Evolutionary conservation across 2,329 filamentous ascomycete genomes (phyloP).

Genomic region (Cordyceps javanica): DNA sequence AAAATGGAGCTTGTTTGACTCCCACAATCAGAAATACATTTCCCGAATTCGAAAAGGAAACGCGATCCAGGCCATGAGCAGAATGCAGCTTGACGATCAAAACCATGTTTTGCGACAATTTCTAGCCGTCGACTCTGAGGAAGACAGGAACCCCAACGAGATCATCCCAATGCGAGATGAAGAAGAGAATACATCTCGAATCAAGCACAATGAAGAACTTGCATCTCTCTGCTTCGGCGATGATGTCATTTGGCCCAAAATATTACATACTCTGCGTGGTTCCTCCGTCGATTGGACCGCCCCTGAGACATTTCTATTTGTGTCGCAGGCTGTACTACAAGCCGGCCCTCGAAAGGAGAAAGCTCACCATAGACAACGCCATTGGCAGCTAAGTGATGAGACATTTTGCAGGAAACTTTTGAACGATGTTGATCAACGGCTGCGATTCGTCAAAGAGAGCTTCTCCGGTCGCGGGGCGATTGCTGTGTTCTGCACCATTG

Average conservation of each 20-base stretch:
- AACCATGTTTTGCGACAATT: not conserved
- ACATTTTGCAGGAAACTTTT: not conserved
- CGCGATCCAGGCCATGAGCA: too few species aligned
- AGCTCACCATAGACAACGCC: too few species aligned
- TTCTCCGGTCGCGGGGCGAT: not conserved
- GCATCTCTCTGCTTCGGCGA: not conserved
- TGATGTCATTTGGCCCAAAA: not conserved
- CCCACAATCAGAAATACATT: too few species aligned
- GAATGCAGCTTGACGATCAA: not conserved
- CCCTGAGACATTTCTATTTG: not conserved
- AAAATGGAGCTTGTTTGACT: too few species aligned
- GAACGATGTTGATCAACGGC: not conserved
- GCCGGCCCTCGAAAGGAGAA: not conserved
- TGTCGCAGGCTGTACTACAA: not conserved
- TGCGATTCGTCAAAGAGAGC: not conserved
- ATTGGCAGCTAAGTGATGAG: accelerated
- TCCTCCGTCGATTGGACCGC: slow-evolving; percentile 5
- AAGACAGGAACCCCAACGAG: not conserved
- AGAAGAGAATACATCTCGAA: accelerated
- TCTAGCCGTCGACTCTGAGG: too few species aligned
- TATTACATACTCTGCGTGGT: not conserved
- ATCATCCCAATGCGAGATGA: not conserved
- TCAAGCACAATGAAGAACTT: slow-evolving; percentile 20
- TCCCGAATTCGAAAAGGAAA: too few species aligned
- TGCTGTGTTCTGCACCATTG: not conserved